phyloP scores from a whole-genome alignment of 768 basidiomycete genomes.

The Lentinula edodes region DNA sequence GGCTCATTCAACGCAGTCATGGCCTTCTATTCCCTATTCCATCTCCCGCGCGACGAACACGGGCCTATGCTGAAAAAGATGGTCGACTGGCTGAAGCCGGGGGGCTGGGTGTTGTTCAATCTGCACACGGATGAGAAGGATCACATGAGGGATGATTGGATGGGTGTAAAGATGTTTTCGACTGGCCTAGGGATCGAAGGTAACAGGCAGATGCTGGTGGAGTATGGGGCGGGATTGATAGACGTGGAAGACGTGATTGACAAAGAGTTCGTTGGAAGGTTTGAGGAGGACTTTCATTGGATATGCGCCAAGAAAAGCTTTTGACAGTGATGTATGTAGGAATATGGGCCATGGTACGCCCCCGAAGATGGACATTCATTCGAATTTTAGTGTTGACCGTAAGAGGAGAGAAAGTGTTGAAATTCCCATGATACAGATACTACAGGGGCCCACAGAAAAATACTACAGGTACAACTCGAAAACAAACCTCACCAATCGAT shows the following conservation, averaged over 20 bases:
- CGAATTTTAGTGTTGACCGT: too few relatives aligned
- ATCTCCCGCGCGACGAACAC: slow-evolving; percentile 22
- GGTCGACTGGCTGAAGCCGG: slow-evolving; percentile 20
- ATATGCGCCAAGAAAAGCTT: slow-evolving; percentile 4
- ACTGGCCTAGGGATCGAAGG: slow-evolving; percentile 21
- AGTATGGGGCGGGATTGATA: slow-evolving; percentile 12
- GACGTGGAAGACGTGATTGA: slow-evolving; percentile 16
- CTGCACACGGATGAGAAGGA: slow-evolving; percentile 14
- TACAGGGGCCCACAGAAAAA: too few relatives aligned
- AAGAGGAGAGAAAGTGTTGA: too few relatives aligned
- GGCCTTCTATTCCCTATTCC: slow-evolving; percentile 24
- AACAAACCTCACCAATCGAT: too few relatives aligned
- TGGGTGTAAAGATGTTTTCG: slow-evolving; percentile 20
- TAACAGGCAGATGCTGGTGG: slow-evolving; percentile 17
- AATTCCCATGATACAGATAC: too few relatives aligned
- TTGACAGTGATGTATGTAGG: not conserved
- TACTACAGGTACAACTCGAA: too few relatives aligned
- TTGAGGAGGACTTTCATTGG: slow-evolving; percentile 22
- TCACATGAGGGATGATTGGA: slow-evolving; percentile 17
- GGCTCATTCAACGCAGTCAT: slow-evolving; percentile 20
- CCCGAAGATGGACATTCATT: too few relatives aligned
- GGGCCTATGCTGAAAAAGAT: slow-evolving; percentile 20
- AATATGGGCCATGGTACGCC: too few relatives aligned
- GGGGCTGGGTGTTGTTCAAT: slow-evolving; percentile 20
- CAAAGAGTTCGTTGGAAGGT: slow-evolving; percentile 17